Percentiles rank a stretch among this genome's conserved stretches.
Evolutionary conservation across 495 filamentous ascomycete genomes (phyloP).

Genomic region (Lasiosphaeria hispida): DNA sequence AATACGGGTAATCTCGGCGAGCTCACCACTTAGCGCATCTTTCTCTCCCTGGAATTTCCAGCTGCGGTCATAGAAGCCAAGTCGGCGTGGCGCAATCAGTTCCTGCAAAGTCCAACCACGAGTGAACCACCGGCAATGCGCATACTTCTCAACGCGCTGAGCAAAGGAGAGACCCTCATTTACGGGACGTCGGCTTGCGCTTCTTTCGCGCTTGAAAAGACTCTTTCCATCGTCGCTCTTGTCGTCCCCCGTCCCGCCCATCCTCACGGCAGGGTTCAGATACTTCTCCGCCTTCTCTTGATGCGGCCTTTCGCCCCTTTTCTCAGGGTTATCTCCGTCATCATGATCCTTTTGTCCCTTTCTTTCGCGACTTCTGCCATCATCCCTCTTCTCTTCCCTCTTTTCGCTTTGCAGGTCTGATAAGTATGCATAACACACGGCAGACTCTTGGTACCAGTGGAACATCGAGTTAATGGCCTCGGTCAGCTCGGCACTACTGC

Average conservation of each 20-base stretch:
- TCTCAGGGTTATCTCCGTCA: background rate
- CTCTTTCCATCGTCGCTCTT: background rate
- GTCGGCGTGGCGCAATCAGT: conserved; percentile 32
- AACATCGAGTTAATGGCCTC: conserved; percentile 52
- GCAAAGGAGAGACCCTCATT: background rate
- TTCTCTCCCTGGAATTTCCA: conserved; percentile 29
- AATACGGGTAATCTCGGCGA: conserved; percentile 18
- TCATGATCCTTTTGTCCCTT: background rate
- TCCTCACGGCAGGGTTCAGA: background rate
- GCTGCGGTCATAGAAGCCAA: conserved; percentile 31
- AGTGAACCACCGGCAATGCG: conserved; percentile 32
- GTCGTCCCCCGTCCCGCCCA: background rate
- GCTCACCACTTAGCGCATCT: background rate
- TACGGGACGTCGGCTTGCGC: background rate
- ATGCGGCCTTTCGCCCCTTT: background rate
- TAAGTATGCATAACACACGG: conserved; percentile 37
- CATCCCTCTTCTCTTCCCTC: background rate
- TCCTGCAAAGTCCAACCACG: conserved; percentile 44
- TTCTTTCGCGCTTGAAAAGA: background rate
- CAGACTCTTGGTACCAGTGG: conserved; percentile 34
- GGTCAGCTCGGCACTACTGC: conserved; percentile 42
- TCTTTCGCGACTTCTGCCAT: background rate
- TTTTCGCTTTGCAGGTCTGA: conserved; percentile 16
- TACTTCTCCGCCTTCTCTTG: too few relatives aligned
- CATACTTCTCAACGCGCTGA: background rate